Evolutionary conservation across 176 grass and related monocot genomes (phyloP).

Genomic region (Zizania latifolia): DNA sequence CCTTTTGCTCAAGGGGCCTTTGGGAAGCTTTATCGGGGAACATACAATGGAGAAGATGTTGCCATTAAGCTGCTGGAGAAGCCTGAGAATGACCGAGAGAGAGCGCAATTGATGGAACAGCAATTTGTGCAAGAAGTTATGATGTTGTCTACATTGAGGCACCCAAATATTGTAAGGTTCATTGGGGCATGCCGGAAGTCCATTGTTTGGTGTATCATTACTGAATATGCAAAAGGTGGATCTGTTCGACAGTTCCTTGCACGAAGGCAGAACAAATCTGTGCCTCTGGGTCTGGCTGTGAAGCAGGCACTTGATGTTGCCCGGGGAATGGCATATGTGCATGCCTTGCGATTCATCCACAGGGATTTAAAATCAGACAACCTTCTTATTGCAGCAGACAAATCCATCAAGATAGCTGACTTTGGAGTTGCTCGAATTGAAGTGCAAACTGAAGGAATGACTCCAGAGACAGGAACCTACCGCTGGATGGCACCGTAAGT

Average conservation of each 20-base stretch:
- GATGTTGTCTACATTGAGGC: constrained; percentile 58
- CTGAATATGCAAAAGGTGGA: constrained; percentile 72
- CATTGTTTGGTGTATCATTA: constrained; percentile 72
- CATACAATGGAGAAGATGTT: constrained; percentile 68
- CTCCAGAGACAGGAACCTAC: constrained; percentile 70
- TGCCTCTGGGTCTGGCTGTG: constrained; percentile 55
- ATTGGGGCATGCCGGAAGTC: constrained; percentile 68
- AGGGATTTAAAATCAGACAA: constrained; percentile 81
- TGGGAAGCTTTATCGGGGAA: constrained; percentile 64
- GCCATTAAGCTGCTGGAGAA: constrained; percentile 74
- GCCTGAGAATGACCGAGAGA: constrained; percentile 58
- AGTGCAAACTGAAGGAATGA: constrained; percentile 73
- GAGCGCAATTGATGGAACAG: constrained; percentile 67
- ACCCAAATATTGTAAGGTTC: constrained; percentile 69
- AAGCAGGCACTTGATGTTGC: constrained; percentile 68
- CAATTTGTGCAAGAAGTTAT: constrained; percentile 75
- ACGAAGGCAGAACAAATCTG: constrained; percentile 58
- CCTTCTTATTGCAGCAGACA: constrained; percentile 67
- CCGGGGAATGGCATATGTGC: constrained; percentile 63
- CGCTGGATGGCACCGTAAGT: constrained; percentile 94
- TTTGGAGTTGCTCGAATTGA: constrained; percentile 83
- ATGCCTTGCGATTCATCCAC: constrained; percentile 55
- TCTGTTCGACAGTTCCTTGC: constrained; percentile 63
- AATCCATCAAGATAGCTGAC: constrained; percentile 84
- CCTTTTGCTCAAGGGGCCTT: constrained; percentile 84